Base-by-base conservation (phyloP, 176 grass and related monocot species). In the Ananas comosus region DNA sequence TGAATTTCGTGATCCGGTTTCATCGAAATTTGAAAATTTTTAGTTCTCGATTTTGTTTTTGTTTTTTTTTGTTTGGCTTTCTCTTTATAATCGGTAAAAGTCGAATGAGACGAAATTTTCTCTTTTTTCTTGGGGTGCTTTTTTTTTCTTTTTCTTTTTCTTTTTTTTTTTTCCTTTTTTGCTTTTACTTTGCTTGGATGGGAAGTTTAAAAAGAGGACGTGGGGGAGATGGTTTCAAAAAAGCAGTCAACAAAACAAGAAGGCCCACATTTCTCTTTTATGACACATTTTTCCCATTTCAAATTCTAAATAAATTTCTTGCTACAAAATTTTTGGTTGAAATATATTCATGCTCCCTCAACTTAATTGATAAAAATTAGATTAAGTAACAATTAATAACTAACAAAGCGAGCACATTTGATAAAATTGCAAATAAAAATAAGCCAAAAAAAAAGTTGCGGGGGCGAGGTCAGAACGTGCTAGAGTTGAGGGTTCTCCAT, bases 181-280 rank as follows among this genome's bases (percentile, higher is more conserved):
- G 67, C 28, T 79, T 65, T 79, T 22, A 59, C 83, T 90, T 90
- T 90, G 79, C 80, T 90, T 86, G 78, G 47, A 50, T 12, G 23
- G 53, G 59, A 83, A 80, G 77, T 69, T 77, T 72, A 9, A 52
- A 82, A 76, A 10, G 76, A 42, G 65, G 29, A 50, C 53, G 57
- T 51, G 47, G 72, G 68, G 74, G 23, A 65, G 69, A 85, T 12
- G 6, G 63, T 68, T 73, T 75, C 51, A 79, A 33, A 58, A 13
- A 56, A 51, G 56, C 10, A 54, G 70, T 68, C 4, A 2, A 76
- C 51, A 54, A 51, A 50, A 69, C 4, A 52, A 11, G 51, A 24
- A 6, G 64, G 74, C 65, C 17, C 28, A 75, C 48, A 14, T 71
- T 49, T 51, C 22, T 49, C 51, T 71, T 12, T 53, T 67, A 28